A percentile compares a stretch with the other conserved stretches of the same genome.
phyloP scores from a whole-genome alignment of 2,329 filamentous ascomycete species.

The Aschersonia sp. region DNA sequence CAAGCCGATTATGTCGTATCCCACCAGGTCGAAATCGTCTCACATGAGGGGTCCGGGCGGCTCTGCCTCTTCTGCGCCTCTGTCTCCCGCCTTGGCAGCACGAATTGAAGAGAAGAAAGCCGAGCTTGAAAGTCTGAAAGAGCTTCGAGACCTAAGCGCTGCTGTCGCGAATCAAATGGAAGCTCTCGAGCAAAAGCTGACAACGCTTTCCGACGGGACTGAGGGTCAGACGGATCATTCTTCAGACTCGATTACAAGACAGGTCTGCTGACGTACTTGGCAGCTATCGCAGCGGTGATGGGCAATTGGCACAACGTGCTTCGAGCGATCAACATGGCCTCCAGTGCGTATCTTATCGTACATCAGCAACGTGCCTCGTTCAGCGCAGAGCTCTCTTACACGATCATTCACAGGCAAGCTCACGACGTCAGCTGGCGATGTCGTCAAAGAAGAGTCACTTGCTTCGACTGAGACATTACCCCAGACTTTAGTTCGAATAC shows the following conservation, averaged over 20 bases:
- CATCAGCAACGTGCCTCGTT: too few species aligned
- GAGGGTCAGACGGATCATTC: slow-evolving; percentile 39
- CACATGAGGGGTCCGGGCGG: slow-evolving; percentile 51
- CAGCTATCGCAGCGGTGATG: slow-evolving; percentile 71
- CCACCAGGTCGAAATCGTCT: slow-evolving; percentile 42
- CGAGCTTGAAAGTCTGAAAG: slow-evolving; percentile 64
- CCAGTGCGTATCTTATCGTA: slow-evolving; percentile 35
- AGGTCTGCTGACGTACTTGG: slow-evolving; percentile 10
- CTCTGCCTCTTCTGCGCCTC: slow-evolving; percentile 34
- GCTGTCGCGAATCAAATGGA: slow-evolving; percentile 73
- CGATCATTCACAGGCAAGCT: slow-evolving; percentile 44
- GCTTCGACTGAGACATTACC: slow-evolving; percentile 43
- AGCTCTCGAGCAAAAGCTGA: slow-evolving; percentile 61
- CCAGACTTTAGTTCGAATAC: slow-evolving; percentile 72
- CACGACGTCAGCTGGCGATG: slow-evolving; percentile 38
- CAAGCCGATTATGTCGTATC: slow-evolving; percentile 35
- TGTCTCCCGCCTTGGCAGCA: slow-evolving; percentile 55
- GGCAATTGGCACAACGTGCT: slow-evolving; percentile 82
- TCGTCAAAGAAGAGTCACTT: slow-evolving; percentile 12
- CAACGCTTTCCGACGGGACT: slow-evolving; percentile 66
- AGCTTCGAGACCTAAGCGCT: slow-evolving; percentile 65
- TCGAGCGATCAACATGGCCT: slow-evolving; percentile 74
- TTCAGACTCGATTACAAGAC: background rate
- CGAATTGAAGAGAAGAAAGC: slow-evolving; percentile 77
- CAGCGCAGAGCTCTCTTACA: background rate